These are phyloP conservation scores for Saccharum spontaneum DNA, from an alignment of 176 grass and related monocot species.

Conservation along the genomic window DNA sequence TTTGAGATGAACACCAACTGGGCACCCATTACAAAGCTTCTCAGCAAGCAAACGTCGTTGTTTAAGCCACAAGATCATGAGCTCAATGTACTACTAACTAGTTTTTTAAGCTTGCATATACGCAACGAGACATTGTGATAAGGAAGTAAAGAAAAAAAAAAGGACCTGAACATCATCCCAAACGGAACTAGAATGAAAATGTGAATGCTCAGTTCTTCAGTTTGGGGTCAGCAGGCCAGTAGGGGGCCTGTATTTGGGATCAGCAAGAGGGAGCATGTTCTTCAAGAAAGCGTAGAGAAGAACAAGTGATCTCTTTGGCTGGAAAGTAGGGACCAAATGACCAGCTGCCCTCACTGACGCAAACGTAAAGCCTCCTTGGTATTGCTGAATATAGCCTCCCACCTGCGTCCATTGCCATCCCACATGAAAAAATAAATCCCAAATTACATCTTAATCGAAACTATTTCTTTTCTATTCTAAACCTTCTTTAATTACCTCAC, in stretches of 20 bases:
- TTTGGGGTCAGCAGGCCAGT: slow-evolving; percentile 5
- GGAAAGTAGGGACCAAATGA: slow-evolving; percentile 49
- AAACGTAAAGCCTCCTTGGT: slow-evolving; percentile 44
- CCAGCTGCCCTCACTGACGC: slow-evolving; percentile 47
- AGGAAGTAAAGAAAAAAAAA: neutral
- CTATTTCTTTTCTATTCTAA: neutral
- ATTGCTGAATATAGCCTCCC: slow-evolving; percentile 51
- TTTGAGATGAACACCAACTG: neutral
- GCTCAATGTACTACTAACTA: neutral
- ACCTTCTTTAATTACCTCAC: slow-evolving; percentile 32
- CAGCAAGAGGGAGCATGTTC: slow-evolving; percentile 41
- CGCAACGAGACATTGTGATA: neutral
- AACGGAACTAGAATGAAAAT: neutral
- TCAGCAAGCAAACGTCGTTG: neutral
- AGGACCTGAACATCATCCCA: neutral
- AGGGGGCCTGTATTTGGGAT: slow-evolving; percentile 43
- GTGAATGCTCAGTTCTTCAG: neutral
- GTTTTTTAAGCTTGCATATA: neutral
- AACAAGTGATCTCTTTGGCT: slow-evolving; percentile 49
- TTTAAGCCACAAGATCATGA: neutral
- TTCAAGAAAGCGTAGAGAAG: slow-evolving; percentile 44
- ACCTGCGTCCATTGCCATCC: slow-evolving; percentile 19
- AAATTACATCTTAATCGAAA: neutral
- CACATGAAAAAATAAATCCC: neutral
- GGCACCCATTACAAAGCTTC: neutral